phyloP scores from a whole-genome alignment of 352 stramenopile genomes.

The Pilasporangium apinafurcum region DNA sequence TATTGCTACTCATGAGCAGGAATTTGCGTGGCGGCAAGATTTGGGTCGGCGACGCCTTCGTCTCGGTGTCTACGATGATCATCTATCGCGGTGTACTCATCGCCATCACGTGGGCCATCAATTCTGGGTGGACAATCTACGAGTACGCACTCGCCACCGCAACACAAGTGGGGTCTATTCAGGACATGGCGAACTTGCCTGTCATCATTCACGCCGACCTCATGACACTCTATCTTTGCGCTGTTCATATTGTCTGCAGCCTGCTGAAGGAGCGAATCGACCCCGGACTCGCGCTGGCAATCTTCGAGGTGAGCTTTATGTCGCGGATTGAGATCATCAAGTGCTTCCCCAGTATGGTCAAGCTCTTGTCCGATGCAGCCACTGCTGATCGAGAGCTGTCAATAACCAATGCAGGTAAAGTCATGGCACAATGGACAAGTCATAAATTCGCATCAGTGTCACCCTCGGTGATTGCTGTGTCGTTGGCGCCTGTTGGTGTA shows the following conservation, averaged over 20 bases:
- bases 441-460: no score
- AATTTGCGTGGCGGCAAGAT: slow-evolving; percentile 23
- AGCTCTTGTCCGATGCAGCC: no score
- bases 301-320: slow-evolving; percentile 18
- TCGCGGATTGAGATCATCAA: slow-evolving; percentile 4
- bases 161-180: slow-evolving; percentile 7
- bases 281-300: slow-evolving; percentile 14
- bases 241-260: slow-evolving; percentile 13
- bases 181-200: slow-evolving; percentile 16
- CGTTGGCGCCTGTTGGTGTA: no score
- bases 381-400: no score
- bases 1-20: slow-evolving; percentile 21
- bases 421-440: no score
- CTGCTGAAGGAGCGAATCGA: slow-evolving; percentile 17
- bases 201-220: slow-evolving; percentile 28
- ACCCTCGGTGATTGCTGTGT: no score
- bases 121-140: slow-evolving; percentile 26
- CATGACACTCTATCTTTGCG: slow-evolving; percentile 18
- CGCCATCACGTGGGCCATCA: slow-evolving; percentile 17
- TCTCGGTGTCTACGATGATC: slow-evolving; percentile 18
- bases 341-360: background rate
- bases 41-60: slow-evolving; percentile 36
- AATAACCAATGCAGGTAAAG: no score
- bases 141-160: slow-evolving; percentile 22
- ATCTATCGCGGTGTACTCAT: slow-evolving; percentile 13